These are phyloP conservation scores for Trichoderma sp. DNA, from an alignment of 2,329 filamentous ascomycete species.

Conservation along the genomic window DNA sequence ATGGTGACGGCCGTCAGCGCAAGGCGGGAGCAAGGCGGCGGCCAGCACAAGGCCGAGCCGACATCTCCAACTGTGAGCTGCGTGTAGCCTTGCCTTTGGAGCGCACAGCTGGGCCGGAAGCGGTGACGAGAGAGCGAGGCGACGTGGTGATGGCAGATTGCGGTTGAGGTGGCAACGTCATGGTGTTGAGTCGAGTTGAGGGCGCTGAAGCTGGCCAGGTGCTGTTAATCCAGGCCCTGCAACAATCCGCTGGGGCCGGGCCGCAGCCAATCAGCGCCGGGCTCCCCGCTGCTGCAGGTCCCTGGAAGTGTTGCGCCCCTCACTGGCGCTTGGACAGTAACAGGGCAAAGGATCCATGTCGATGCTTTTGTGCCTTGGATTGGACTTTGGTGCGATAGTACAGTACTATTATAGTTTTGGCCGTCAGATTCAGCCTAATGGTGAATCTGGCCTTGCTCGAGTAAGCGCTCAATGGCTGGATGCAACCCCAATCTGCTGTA, in stretches of 20 bases:
- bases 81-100: constrained; percentile 21
- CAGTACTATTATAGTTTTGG: too few species aligned
- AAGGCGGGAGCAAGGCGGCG: constrained; percentile 29
- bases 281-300: constrained; percentile 12
- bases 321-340: background rate
- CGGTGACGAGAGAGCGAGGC: background rate
- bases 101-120: background rate
- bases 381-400: too few species aligned
- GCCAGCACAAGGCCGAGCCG: constrained; percentile 27
- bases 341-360: background rate
- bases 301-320: constrained; percentile 5
- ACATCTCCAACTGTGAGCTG: constrained; percentile 37
- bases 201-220: background rate
- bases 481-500: too few species aligned
- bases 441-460: background rate
- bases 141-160: background rate
- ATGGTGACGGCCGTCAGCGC: constrained; percentile 42
- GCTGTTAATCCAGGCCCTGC: background rate
- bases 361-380: background rate
- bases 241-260: background rate
- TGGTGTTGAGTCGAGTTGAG: constrained; percentile 12
- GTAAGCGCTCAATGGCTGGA: background rate
- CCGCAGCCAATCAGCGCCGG: constrained; percentile 9
- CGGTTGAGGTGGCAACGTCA: constrained; percentile 13
- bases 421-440: background rate